Evolutionary conservation across 176 grass and related monocot genomes (phyloP).

Genomic region (Aegilops longissima): DNA sequence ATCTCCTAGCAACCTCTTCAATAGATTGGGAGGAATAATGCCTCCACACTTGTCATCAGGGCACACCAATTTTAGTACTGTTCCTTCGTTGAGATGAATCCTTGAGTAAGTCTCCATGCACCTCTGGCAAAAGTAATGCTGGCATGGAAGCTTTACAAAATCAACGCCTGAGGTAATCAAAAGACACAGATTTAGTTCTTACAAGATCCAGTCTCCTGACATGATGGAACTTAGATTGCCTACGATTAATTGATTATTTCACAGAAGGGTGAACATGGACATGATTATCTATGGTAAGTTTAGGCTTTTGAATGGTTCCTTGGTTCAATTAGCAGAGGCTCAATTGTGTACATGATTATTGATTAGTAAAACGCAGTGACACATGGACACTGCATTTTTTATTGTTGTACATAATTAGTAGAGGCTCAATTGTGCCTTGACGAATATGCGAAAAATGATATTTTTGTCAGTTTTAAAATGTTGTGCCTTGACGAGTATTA

Average conservation of each 20-base stretch:
- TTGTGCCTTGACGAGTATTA: background rate
- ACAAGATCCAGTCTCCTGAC: too few relatives aligned
- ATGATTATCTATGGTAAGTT: background rate
- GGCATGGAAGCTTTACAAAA: constrained; percentile 54
- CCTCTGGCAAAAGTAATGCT: constrained; percentile 56
- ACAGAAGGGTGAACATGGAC: too few relatives aligned
- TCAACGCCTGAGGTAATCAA: constrained; percentile 34
- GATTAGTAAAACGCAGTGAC: too few relatives aligned
- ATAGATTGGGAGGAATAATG: constrained; percentile 47
- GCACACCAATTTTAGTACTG: constrained; percentile 47
- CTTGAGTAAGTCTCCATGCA: constrained; percentile 60
- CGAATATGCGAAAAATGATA: background rate
- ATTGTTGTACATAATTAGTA: background rate
- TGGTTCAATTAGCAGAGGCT: too few relatives aligned
- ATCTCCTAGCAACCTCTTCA: constrained; percentile 46
- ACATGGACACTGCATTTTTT: background rate
- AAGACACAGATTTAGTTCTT: too few relatives aligned
- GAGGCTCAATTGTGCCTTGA: background rate
- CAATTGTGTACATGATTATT: too few relatives aligned
- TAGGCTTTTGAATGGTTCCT: background rate
- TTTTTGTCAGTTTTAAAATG: background rate
- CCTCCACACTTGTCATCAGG: constrained; percentile 37
- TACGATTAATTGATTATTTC: too few relatives aligned
- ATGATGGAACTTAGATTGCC: too few relatives aligned
- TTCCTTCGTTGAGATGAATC: constrained; percentile 61